Percentiles rank a stretch among this genome's conserved stretches.
Conservation (phyloP, 106 monocot genomes). For the Cymbidium sinense region DNA sequence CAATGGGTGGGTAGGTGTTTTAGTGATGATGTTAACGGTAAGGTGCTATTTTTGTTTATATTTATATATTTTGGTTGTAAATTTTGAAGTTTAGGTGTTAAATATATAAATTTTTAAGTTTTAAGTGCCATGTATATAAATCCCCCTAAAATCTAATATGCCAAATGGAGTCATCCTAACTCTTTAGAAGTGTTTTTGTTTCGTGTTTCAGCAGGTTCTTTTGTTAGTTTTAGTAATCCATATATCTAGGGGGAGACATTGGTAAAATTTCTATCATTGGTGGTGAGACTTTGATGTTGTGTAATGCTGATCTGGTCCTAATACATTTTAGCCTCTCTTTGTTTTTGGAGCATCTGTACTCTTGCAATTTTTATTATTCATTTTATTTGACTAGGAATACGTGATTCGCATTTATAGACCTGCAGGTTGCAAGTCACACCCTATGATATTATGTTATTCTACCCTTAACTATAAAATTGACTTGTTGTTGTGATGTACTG, state of each 20-base stretch:
- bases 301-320: not conserved
- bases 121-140: no score
- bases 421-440: not conserved
- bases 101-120: no score
- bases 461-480: not conserved
- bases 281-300: not conserved
- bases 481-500: not conserved
- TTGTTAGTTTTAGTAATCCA: not conserved
- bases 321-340: not conserved
- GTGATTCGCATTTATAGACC: not conserved
- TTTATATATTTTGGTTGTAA: no score
- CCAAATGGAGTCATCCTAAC: not conserved
- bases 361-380: not conserved
- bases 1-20: no score
- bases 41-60: no score
- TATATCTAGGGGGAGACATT: not conserved
- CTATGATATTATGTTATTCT: not conserved
- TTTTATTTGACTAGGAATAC: not conserved
- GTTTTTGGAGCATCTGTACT: not conserved
- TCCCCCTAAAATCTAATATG: no score
- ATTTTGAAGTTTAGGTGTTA: no score
- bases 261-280: not conserved
- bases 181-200: not conserved
- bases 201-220: not conserved
- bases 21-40: no score